phyloP scores from a whole-genome alignment of 306 rosid genomes.

The Rosa persica region DNA sequence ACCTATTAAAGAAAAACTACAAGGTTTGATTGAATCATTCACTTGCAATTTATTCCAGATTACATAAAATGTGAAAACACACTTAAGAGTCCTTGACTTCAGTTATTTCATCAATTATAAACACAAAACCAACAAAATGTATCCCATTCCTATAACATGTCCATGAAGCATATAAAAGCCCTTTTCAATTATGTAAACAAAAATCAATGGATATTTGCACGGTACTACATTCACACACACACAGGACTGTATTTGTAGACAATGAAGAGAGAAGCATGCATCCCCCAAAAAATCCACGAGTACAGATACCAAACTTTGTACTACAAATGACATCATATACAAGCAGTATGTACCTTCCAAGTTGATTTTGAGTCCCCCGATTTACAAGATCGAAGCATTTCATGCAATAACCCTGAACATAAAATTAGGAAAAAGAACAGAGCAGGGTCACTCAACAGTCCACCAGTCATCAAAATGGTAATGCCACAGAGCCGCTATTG shows the following conservation, averaged over 20 bases:
- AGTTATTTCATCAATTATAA: neutral
- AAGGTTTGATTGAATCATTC: neutral
- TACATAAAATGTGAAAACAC: neutral
- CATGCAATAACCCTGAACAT: conserved; percentile 71
- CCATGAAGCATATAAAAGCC: neutral
- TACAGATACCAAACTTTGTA: neutral
- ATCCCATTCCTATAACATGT: neutral
- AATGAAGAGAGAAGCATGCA: neutral
- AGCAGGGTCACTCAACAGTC: neutral
- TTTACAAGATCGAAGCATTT: conserved; percentile 85
- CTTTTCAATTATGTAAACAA: neutral
- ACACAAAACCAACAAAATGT: neutral
- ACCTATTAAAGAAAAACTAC: neutral
- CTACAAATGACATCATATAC: neutral
- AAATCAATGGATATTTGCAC: neutral
- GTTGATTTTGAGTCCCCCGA: conserved; percentile 86
- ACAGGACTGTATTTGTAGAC: neutral
- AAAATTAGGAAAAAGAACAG: neutral
- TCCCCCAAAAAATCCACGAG: neutral
- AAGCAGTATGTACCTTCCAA: conserved; percentile 71
- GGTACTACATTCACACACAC: neutral
- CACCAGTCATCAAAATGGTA: neutral
- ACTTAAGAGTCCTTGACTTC: neutral
- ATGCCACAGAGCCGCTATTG: neutral
- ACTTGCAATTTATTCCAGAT: neutral